Percentiles rank a stretch among this genome's conserved stretches.
Evolutionary conservation across 352 stramenopile genomes (phyloP).

Genomic region (Pythium biforme): DNA sequence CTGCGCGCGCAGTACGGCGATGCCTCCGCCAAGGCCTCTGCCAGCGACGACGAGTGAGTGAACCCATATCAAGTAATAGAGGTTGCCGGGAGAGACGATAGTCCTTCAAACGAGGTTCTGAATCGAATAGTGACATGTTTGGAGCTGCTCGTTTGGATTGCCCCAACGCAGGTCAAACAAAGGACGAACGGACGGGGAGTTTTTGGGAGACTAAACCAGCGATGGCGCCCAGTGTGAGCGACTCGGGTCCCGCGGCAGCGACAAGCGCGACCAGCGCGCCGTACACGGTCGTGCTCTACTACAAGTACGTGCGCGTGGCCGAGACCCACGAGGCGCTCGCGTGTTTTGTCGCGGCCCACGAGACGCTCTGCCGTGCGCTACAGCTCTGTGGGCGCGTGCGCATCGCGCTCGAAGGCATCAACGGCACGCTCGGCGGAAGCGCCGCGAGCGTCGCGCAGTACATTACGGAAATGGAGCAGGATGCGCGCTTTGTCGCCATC

Average conservation of each 20-base stretch:
- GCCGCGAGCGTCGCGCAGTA: constrained; percentile 52
- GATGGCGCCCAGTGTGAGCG: too few species aligned
- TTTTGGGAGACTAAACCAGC: not conserved
- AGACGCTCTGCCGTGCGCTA: constrained; percentile 49
- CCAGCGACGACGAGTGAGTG: constrained; percentile 18
- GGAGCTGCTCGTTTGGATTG: constrained; percentile 3
- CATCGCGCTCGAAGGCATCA: constrained; percentile 82
- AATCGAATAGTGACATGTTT: not conserved
- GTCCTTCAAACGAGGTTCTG: constrained; percentile 8
- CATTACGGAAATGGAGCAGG: constrained; percentile 49
- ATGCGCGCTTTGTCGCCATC: constrained; percentile 35
- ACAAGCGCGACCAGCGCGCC: constrained; percentile 34
- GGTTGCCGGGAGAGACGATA: not conserved
- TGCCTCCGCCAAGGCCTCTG: constrained; percentile 24
- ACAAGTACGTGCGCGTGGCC: constrained; percentile 79
- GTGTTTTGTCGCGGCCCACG: constrained; percentile 39
- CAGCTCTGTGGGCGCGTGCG: constrained; percentile 69
- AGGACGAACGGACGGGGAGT: not conserved
- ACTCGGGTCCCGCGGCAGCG: too few species aligned
- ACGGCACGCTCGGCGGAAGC: constrained; percentile 73
- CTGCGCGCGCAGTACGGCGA: constrained; percentile 83
- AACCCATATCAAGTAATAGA: constrained; percentile 22
- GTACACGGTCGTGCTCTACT: constrained; percentile 78
- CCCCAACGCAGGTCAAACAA: too few species aligned
- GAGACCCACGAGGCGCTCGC: constrained; percentile 38